These are phyloP conservation scores for Podila horticola DNA, from an alignment of 192 early-diverging fungal species.

Conservation along the genomic window DNA sequence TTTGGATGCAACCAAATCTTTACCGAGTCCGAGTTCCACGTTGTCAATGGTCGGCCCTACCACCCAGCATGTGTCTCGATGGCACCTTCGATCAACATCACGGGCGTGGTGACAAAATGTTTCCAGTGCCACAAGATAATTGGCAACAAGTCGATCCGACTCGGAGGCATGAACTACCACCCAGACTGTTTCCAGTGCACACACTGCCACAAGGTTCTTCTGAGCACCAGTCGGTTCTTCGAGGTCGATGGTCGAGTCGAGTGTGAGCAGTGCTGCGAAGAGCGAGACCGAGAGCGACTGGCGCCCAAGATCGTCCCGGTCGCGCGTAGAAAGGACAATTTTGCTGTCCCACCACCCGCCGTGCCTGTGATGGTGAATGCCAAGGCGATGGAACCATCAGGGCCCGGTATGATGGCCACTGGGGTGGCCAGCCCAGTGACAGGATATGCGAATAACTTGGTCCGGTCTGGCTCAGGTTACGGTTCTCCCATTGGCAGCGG, in stretches of 20 bases:
- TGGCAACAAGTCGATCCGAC: slow-evolving; percentile 48
- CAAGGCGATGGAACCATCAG: slow-evolving; percentile 13
- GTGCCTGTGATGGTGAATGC: not conserved
- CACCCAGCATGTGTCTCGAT: slow-evolving; percentile 54
- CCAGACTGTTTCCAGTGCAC: slow-evolving; percentile 55
- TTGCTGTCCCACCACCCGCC: slow-evolving; percentile 18
- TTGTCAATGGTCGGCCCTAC: slow-evolving; percentile 52
- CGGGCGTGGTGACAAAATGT: slow-evolving; percentile 42
- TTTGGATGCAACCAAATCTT: slow-evolving; percentile 55
- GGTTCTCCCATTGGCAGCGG: slow-evolving; percentile 20
- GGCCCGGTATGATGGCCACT: slow-evolving; percentile 28
- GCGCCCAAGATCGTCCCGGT: slow-evolving; percentile 48
- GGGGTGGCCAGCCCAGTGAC: not conserved
- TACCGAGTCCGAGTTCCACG: slow-evolving; percentile 55
- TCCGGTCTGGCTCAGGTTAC: slow-evolving; percentile 7
- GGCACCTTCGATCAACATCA: slow-evolving; percentile 13
- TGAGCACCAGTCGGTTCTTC: slow-evolving; percentile 48
- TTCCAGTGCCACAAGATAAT: slow-evolving; percentile 45
- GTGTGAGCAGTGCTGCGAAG: slow-evolving; percentile 54
- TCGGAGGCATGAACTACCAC: slow-evolving; percentile 46
- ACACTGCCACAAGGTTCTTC: slow-evolving; percentile 41
- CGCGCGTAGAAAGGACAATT: slow-evolving; percentile 22
- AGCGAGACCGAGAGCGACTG: slow-evolving; percentile 16
- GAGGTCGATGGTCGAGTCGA: slow-evolving; percentile 55
- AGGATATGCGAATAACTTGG: slow-evolving; percentile 3